Conservation (phyloP, 768 basidiomycete species). For the Mycena polygramma region DNA sequence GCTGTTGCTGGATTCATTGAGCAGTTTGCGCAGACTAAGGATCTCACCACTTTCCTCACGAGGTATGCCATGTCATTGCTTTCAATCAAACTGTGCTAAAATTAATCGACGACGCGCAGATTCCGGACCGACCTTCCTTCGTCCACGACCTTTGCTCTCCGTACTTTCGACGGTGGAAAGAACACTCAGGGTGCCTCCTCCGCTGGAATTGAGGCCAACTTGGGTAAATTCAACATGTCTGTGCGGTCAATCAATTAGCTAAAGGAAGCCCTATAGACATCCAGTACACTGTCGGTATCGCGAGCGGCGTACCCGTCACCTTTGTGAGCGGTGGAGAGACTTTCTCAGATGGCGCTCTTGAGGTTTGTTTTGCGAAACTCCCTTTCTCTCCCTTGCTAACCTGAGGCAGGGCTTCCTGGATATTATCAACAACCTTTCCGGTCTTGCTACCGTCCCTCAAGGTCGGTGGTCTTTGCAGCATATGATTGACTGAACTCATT, state of each 20-base stretch:
- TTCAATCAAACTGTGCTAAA: neutral
- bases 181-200: constrained; percentile 46
- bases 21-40: constrained; percentile 48
- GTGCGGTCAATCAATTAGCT: neutral
- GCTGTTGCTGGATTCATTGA: constrained; percentile 43
- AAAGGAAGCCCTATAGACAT: constrained; percentile 44
- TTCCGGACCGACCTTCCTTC: constrained; percentile 49
- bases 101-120: neutral
- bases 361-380: neutral
- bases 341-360: constrained; percentile 46
- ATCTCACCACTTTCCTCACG: constrained; percentile 44
- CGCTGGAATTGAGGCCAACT: constrained; percentile 52
- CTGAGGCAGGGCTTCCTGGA: constrained; percentile 46
- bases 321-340: constrained; percentile 51
- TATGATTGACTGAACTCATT: neutral
- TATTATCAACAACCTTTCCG: constrained; percentile 47
- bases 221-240: constrained; percentile 26
- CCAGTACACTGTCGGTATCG: constrained; percentile 53
- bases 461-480: neutral
- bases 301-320: constrained; percentile 48
- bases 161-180: constrained; percentile 52
- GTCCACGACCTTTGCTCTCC: constrained; percentile 49
- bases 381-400: neutral
- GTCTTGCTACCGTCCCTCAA: constrained; percentile 51
- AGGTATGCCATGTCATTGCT: constrained; percentile 6